Evolutionary conservation across 176 grass and related monocot species (phyloP), one percentile per base, ranked within the genome.

Genomic region (Musa acuminata): DNA sequence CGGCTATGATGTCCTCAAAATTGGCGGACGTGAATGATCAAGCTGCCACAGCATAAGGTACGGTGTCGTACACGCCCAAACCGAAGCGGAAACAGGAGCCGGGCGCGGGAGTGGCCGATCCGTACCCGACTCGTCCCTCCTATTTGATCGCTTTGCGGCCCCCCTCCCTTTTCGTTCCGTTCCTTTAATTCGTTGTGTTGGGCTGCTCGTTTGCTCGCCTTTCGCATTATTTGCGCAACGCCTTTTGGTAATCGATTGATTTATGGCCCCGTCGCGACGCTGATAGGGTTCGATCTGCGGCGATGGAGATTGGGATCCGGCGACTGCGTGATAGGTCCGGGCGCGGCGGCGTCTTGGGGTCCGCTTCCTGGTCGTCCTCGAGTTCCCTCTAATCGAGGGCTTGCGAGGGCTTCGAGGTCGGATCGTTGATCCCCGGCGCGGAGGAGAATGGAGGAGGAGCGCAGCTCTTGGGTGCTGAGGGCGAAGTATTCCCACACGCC

Each of bases 401-500:
- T n/a, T n/a, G n/a, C n/a, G n/a, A n/a, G n/a, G 67, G 16, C 16
- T 51, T 70, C 1, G 51, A 70, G 43, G 17, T 70, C 43, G 35
- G 67, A 51, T 70, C 67, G 20, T 60, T 70, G 67, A 14, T 21
- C 17, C 51, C 16, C 43, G 17, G 49, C 20, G 17, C 21, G 67
- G 67, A 17, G 35, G 67, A 11, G 3, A 58, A 99, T 99, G 96
- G 96, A 99, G 22, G 90, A 91, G 48, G 91, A 86, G n/a, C 69
- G 80, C 4, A 53, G 55, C 62, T 91, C 91, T 6, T 99, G 96
- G 96, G 82, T 99, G 75, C 80, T 84, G 59, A 87, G 96, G 81
- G 84, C 91, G 49, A 89, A 80, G 72, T 99, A 94, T 82, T 82
- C 96, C 21, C 86, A 89, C 55, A 79, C 88, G 22, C 53, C 89